These are phyloP conservation scores for Hanseniaspora gamundiae DNA, from an alignment of 1,139 yeast species.

Conservation along the genomic window DNA sequence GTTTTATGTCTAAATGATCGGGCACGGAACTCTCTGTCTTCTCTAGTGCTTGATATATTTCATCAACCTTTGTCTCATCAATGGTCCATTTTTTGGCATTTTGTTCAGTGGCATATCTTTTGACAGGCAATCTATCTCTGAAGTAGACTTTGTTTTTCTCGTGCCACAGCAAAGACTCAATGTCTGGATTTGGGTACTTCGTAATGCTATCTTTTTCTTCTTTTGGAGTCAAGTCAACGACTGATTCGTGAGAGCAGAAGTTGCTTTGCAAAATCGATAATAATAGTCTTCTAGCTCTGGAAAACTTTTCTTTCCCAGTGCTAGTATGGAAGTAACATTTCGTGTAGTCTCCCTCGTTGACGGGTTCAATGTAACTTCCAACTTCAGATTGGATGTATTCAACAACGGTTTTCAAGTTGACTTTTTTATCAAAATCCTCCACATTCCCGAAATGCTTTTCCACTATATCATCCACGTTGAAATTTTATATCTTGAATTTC, in stretches of 20 bases:
- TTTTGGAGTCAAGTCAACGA: background rate
- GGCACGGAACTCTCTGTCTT: too few species aligned
- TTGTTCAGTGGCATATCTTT: background rate
- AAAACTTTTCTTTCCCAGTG: background rate
- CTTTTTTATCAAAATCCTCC: background rate
- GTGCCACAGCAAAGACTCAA: background rate
- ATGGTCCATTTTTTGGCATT: background rate
- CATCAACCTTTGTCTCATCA: background rate
- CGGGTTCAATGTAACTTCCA: constrained; percentile 14
- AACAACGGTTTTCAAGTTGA: constrained; percentile 10
- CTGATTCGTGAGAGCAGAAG: background rate
- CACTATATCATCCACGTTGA: constrained; percentile 21
- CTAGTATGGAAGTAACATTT: constrained; percentile 4
- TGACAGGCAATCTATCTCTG: background rate
- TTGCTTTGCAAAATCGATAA: background rate
- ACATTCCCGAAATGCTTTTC: constrained; percentile 11
- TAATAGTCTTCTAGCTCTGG: background rate
- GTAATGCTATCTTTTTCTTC: background rate
- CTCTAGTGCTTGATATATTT: background rate
- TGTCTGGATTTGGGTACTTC: background rate
- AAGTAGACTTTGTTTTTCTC: background rate
- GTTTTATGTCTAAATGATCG: background rate
- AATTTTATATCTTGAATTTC: constrained; percentile 26
- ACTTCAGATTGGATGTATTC: constrained; percentile 15
- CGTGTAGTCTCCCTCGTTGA: constrained; percentile 6